Base-by-base conservation (phyloP, 1,284 basidiomycete genomes). In the Naganishia cerealis region DNA sequence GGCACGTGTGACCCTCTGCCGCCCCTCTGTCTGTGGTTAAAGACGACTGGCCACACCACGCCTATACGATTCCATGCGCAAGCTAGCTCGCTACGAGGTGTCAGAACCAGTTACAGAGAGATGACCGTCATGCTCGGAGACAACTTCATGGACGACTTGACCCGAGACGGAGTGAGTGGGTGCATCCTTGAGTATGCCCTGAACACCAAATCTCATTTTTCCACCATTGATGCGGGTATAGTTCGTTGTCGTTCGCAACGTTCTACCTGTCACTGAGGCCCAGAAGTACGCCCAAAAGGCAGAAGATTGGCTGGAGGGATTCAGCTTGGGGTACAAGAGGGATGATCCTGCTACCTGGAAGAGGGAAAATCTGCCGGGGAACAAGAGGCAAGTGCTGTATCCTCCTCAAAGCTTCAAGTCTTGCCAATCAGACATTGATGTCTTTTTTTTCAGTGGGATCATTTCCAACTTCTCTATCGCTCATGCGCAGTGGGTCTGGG, bases 281-380 rank as follows among this genome's bases (percentile, higher is more conserved):
- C 66, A 52, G 29, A 46, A 72, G 13, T 77, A 77, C 65, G 68
- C 70, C 12, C 65, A 72, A 21, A 48, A 67, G 24, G 77, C 75
- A 4, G 62, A 73, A 43, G 70, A 69, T 10, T 81, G 79, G 76
- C 70, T 79, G 39, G 75, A 75, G 66, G 72, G 69, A 3, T 79
- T 77, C 59, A 50, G 69, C 10, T 52, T 76, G 39, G 78, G 79
- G 15, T 80, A 74, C 72, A 75, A 79, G 67, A 67, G 77, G 33
- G 72, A 77, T 50, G 77, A 80, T 68, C 71, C 67, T 18, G 67
- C 71, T 13, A 80, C 80, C 0, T 77, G 75, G 72, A 65, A 40
- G 38, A 65, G 43, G 26, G 67, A 57, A n/a, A 58, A 63, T 40
- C 26, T 68, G 18, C 58, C 59, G 16, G n/a, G 40, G 7, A 40